Conservation (phyloP, 495 filamentous ascomycete species). For the Podospora pseudopauciseta region DNA sequence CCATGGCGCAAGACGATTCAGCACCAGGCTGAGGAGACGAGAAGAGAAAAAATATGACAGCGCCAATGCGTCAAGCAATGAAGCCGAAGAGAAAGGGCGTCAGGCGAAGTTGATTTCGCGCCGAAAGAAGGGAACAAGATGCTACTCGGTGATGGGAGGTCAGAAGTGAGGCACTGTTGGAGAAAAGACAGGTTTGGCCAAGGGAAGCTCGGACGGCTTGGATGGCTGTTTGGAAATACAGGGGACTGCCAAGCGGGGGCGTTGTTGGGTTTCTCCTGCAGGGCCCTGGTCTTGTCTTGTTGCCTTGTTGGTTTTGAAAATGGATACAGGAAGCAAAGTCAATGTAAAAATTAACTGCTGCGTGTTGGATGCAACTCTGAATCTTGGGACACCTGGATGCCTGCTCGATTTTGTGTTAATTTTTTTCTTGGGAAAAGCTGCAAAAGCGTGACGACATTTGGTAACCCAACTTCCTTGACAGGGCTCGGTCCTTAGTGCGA, state of each 20-base stretch:
- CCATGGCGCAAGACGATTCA: conserved; percentile 28
- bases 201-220: background rate
- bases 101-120: background rate
- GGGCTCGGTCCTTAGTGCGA: background rate
- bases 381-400: background rate
- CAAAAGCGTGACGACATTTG: background rate
- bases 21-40: conserved; percentile 25
- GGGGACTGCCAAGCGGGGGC: background rate
- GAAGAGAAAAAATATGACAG: background rate
- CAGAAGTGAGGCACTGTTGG: background rate
- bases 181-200: background rate
- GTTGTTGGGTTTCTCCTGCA: no score
- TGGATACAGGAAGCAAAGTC: background rate
- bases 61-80: conserved; percentile 4
- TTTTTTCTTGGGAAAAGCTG: background rate
- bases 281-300: background rate
- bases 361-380: background rate
- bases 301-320: background rate
- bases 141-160: background rate
- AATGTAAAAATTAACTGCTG: background rate
- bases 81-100: background rate
- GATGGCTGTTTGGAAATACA: background rate
- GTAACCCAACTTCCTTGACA: background rate
- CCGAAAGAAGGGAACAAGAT: background rate
- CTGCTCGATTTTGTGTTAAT: background rate